Conservation (phyloP, 208 protist species). For the Leishmania turanica region DNA sequence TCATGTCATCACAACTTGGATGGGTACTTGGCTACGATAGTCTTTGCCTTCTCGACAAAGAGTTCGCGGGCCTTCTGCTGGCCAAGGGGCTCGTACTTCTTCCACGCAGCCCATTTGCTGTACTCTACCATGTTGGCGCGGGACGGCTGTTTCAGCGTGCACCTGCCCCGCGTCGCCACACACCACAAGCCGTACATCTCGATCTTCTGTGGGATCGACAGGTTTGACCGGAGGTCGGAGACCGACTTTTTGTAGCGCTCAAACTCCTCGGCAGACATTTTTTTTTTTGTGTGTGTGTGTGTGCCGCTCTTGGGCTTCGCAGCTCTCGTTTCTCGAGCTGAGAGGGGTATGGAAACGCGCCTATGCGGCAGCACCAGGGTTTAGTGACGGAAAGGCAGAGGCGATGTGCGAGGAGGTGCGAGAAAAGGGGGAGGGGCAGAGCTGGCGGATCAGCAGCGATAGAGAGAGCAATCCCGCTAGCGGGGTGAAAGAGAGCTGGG, state of each 20-base stretch:
- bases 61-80: constrained; percentile 74
- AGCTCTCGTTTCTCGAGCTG: neutral
- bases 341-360: neutral
- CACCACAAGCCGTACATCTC: constrained; percentile 90
- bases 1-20: constrained; percentile 53
- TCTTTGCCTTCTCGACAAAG: constrained; percentile 70
- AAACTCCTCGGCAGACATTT: constrained; percentile 47
- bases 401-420: neutral
- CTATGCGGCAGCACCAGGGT: neutral
- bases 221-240: constrained; percentile 37
- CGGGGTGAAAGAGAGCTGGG: neutral
- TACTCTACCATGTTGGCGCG: constrained; percentile 62
- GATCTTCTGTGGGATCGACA: constrained; percentile 75
- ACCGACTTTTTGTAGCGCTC: constrained; percentile 47
- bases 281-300: too few species aligned
- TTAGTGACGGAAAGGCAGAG: neutral
- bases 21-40: constrained; percentile 30
- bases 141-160: constrained; percentile 57
- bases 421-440: neutral
- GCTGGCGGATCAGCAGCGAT: neutral
- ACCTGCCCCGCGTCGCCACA: constrained; percentile 68
- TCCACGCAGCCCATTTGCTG: constrained; percentile 84
- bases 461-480: neutral
- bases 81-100: constrained; percentile 69
- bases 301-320: neutral